These are phyloP conservation scores for Lolium multiflorum DNA, from an alignment of 176 grass and related monocot species.

Conservation along the genomic window DNA sequence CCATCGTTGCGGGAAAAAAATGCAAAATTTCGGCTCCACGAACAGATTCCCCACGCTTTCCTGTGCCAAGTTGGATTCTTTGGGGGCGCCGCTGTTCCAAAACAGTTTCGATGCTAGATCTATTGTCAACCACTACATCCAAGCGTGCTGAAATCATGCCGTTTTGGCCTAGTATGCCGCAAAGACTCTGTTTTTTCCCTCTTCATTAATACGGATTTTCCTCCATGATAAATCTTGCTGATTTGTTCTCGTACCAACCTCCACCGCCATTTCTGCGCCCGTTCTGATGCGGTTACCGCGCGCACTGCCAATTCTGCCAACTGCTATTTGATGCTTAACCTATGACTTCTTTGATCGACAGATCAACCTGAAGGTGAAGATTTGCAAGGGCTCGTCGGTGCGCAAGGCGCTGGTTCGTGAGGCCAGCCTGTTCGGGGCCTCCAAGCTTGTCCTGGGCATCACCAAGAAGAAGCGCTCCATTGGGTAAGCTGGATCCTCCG, in stretches of 20 bases:
- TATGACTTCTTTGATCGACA: constrained; percentile 25
- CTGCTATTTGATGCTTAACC: neutral
- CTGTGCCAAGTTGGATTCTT: neutral
- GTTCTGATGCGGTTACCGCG: neutral
- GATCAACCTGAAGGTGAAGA: constrained; percentile 93
- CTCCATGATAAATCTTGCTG: neutral
- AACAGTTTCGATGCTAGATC: neutral
- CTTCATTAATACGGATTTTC: constrained; percentile 40
- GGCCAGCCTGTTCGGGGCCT: constrained; percentile 63
- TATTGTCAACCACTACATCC: neutral
- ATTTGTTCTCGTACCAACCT: neutral
- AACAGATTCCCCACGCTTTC: neutral
- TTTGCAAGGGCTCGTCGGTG: constrained; percentile 86
- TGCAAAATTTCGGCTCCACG: neutral
- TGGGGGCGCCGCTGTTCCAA: neutral
- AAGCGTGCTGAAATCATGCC: neutral
- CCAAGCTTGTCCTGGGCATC: constrained; percentile 78
- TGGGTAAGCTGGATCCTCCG: constrained; percentile 54
- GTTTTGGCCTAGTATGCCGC: neutral
- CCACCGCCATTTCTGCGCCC: neutral
- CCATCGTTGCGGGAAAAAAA: neutral
- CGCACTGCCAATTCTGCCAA: neutral
- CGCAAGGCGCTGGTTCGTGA: constrained; percentile 80
- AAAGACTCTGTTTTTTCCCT: neutral
- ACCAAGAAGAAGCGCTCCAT: constrained; percentile 61